A percentile compares a stretch with the other conserved stretches of the same genome.
Conservation (phyloP, 2,329 filamentous ascomycete genomes). For the Exserohilum turcica region DNA sequence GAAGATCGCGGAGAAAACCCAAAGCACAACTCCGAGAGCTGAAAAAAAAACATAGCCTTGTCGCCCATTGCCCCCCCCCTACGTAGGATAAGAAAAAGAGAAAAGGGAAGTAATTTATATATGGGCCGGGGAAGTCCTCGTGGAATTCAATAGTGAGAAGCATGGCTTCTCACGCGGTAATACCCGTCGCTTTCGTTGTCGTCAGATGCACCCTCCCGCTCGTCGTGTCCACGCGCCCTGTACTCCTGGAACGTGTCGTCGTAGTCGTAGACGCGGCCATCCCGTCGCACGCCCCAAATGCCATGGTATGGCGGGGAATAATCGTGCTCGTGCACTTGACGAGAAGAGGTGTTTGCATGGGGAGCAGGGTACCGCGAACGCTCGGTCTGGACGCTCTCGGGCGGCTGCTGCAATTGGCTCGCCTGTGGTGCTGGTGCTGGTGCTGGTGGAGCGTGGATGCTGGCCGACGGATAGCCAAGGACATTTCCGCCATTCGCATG, state of each 20-base stretch:
- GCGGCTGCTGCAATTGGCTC: not conserved
- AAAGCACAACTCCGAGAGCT: too few relatives aligned
- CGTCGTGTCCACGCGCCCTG: not conserved
- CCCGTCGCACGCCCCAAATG: not conserved
- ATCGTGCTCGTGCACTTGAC: not conserved
- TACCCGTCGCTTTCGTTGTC: not conserved
- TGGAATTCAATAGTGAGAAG: not conserved
- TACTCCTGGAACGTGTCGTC: slow-evolving; percentile 4
- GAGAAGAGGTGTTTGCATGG: not conserved
- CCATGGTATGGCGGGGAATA: slow-evolving; percentile 5
- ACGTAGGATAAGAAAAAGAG: too few relatives aligned
- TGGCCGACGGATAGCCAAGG: not conserved
- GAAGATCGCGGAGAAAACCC: too few relatives aligned
- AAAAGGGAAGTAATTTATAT: not conserved
- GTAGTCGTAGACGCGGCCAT: slow-evolving; percentile 1
- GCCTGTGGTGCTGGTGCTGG: too few relatives aligned
- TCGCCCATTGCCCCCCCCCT: too few relatives aligned
- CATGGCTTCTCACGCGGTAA: not conserved
- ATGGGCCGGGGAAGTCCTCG: not conserved
- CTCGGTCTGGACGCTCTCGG: not conserved
- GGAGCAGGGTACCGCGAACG: not conserved
- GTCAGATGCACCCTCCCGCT: not conserved
- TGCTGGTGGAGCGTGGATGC: not conserved
- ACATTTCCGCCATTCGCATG: too few relatives aligned
- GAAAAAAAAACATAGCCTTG: too few relatives aligned